Percentiles rank a stretch among this genome's conserved stretches.
phyloP scores from a whole-genome alignment of 306 rosid genomes.

The Herpetospermum pedunculosum region DNA sequence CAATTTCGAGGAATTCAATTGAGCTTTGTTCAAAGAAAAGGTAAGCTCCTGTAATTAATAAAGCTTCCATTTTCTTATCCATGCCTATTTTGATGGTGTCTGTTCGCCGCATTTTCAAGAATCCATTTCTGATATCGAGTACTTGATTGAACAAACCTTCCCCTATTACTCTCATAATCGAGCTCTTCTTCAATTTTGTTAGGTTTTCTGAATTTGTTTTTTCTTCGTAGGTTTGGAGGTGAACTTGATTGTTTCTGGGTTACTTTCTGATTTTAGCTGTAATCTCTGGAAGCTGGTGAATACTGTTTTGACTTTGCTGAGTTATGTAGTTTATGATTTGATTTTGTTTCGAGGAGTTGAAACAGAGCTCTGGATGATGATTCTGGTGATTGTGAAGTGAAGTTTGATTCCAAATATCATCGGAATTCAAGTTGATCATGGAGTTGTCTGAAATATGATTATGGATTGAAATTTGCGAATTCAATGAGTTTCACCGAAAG shows the following conservation, averaged over 20 bases:
- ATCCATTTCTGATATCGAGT: neutral
- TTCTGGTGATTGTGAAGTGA: neutral
- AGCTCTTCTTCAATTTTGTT: neutral
- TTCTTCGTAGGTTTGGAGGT: neutral
- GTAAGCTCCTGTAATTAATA: too few relatives aligned
- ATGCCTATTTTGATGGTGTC: neutral
- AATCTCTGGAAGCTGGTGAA: slow-evolving; percentile 1
- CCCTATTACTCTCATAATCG: neutral
- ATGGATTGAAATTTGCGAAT: neutral
- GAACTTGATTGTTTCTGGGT: neutral
- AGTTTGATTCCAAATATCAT: neutral
- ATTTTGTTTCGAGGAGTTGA: neutral
- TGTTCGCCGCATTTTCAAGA: neutral
- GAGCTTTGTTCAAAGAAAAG: slow-evolving; percentile 8
- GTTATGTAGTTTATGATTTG: neutral
- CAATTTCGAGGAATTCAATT: neutral
- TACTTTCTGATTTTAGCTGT: neutral
- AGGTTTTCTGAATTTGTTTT: neutral
- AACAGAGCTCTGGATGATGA: neutral
- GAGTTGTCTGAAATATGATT: neutral
- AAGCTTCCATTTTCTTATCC: neutral
- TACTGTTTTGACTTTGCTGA: neutral
- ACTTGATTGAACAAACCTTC: neutral
- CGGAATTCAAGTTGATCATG: neutral
- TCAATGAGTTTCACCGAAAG: neutral